These are phyloP conservation scores for Dryadomyces quercivorus DNA, from an alignment of 2,329 filamentous ascomycete genomes.

Conservation along the genomic window DNA sequence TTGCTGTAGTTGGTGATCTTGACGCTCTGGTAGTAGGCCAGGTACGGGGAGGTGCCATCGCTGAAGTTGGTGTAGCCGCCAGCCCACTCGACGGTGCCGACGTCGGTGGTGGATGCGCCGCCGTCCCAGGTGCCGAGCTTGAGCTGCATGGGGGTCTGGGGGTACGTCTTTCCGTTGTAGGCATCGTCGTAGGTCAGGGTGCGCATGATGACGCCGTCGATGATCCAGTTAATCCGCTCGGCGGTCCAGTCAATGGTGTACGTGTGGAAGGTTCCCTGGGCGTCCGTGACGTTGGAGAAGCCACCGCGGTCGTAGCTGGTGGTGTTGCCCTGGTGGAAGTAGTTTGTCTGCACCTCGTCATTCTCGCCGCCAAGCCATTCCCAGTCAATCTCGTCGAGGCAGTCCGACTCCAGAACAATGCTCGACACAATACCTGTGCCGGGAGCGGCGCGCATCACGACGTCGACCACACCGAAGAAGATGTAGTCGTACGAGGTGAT, in stretches of 20 bases:
- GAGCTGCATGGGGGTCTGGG: conserved; percentile 58
- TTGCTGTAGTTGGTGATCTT: conserved; percentile 42
- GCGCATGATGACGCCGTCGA: conserved; percentile 37
- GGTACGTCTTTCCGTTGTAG: conserved; percentile 44
- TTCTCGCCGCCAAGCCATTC: conserved; percentile 78
- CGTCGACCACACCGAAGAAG: conserved; percentile 86
- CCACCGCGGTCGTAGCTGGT: conserved; percentile 58
- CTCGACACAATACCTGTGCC: conserved; percentile 84
- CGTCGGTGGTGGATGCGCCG: conserved; percentile 31
- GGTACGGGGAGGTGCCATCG: conserved; percentile 38
- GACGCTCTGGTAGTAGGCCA: conserved; percentile 44
- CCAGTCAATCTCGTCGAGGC: conserved; percentile 84
- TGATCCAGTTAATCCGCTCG: conserved; percentile 44
- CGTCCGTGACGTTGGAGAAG: conserved; percentile 44
- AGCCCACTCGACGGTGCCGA: conserved; percentile 55
- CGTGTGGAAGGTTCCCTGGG: conserved; percentile 44
- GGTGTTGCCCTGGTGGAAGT: conserved; percentile 64
- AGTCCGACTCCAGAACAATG: conserved; percentile 78
- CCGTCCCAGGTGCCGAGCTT: conserved; percentile 48
- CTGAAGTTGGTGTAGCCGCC: conserved; percentile 44
- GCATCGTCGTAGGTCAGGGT: conserved; percentile 32
- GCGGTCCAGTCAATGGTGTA: conserved; percentile 59
- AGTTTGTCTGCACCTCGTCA: conserved; percentile 74
- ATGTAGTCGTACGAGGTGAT: conserved; percentile 78
- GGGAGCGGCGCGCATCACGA: conserved; percentile 64